phyloP scores from a whole-genome alignment of 176 grass and related monocot genomes.

The Triticum timopheevii region DNA sequence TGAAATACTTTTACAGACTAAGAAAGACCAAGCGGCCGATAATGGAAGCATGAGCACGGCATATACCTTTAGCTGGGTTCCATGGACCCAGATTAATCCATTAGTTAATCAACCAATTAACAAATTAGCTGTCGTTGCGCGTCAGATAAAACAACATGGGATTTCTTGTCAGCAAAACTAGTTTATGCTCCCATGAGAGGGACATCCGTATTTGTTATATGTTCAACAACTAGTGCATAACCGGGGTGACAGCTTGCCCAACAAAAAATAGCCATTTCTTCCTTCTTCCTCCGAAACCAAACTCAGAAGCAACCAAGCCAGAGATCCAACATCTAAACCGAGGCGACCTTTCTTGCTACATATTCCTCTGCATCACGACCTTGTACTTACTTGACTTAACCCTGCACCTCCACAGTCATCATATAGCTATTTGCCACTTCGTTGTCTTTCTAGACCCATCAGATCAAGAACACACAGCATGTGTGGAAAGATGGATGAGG shows the following conservation, averaged over 20 bases:
- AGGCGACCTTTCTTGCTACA: background rate
- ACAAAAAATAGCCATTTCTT: too few relatives aligned
- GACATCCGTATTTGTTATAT: conserved; percentile 32
- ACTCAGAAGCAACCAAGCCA: conserved; percentile 37
- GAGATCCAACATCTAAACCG: conserved; percentile 10
- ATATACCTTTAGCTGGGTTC: conserved; percentile 39
- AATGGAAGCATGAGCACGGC: conserved; percentile 24
- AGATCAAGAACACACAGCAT: background rate
- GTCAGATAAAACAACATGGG: conserved; percentile 5
- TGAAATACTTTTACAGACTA: background rate
- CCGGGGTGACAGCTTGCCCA: background rate
- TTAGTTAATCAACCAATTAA: too few relatives aligned
- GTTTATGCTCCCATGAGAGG: conserved; percentile 19
- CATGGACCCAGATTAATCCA: conserved; percentile 13
- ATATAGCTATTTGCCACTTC: background rate
- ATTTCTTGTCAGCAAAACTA: background rate
- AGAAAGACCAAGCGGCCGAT: conserved; percentile 34
- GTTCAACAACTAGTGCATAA: conserved; percentile 17
- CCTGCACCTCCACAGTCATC: background rate
- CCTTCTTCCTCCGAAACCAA: conserved; percentile 6
- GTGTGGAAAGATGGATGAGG: conserved; percentile 44
- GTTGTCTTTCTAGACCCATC: background rate
- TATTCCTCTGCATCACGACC: background rate
- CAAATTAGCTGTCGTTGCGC: background rate
- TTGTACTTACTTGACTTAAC: background rate